Evolutionary conservation across 2,329 filamentous ascomycete genomes (phyloP).

Genomic region (Aspergillus luchuensis): DNA sequence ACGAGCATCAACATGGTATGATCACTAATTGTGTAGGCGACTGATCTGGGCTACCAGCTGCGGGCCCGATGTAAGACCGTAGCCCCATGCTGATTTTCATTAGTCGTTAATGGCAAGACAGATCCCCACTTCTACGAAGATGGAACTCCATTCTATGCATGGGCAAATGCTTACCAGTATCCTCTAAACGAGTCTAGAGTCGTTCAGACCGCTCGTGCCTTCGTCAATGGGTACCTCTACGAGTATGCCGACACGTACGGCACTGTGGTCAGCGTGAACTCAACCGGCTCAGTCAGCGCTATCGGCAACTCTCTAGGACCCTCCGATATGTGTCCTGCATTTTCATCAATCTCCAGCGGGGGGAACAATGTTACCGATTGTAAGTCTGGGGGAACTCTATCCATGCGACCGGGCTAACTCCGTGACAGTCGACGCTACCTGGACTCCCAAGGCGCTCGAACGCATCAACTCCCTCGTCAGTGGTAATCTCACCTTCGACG

Average conservation of each 20-base stretch:
- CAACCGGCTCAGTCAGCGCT: conserved; percentile 52
- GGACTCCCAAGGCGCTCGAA: conserved; percentile 27
- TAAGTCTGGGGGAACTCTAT: neutral
- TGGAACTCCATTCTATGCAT: conserved; percentile 58
- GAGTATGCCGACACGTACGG: conserved; percentile 40
- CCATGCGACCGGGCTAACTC: neutral
- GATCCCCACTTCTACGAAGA: conserved; percentile 52
- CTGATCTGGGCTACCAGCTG: conserved; percentile 18
- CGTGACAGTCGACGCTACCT: conserved; percentile 13
- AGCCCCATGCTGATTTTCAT: no score
- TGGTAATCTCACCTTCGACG: conserved; percentile 57
- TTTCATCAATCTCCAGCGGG: conserved; percentile 54
- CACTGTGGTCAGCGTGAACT: conserved; percentile 61
- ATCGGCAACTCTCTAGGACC: conserved; percentile 65
- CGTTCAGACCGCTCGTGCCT: conserved; percentile 1
- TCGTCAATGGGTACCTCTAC: conserved; percentile 1
- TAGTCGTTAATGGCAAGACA: neutral
- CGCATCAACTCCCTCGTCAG: conserved; percentile 58
- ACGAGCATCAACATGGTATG: no score
- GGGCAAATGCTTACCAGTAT: conserved; percentile 62
- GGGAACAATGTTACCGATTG: conserved; percentile 26
- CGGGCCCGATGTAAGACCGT: conserved; percentile 13
- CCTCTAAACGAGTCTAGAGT: neutral
- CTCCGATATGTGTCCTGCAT: conserved; percentile 61
- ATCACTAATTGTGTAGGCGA: neutral